These are phyloP conservation scores for Escovopsis sp. DNA, from an alignment of 2,329 filamentous ascomycete genomes.

Conservation along the genomic window DNA sequence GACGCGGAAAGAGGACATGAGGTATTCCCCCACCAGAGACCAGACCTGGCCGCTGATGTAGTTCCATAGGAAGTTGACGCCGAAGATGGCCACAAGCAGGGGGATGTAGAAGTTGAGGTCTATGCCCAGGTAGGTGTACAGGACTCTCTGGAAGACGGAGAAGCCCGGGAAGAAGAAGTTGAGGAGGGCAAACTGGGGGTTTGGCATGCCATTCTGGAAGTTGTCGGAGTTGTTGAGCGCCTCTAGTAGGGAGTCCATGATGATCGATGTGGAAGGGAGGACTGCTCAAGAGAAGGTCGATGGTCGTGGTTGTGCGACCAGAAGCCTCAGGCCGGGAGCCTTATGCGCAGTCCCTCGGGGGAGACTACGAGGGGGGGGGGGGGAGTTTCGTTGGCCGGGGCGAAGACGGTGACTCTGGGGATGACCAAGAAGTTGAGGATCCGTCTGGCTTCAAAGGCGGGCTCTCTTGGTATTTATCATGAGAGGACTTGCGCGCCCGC, in stretches of 20 bases:
- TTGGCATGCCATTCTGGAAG: constrained; percentile 4
- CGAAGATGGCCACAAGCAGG: constrained; percentile 34
- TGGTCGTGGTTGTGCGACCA: too few relatives aligned
- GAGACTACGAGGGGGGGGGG: too few relatives aligned
- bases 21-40: constrained; percentile 33
- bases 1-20: constrained; percentile 53
- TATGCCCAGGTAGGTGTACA: constrained; percentile 43
- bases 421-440: too few relatives aligned
- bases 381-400: too few relatives aligned
- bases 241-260: constrained; percentile 10
- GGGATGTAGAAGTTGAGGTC: constrained; percentile 51
- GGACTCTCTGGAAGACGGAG: constrained; percentile 36
- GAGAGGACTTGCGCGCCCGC: too few relatives aligned
- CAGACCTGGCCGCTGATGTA: constrained; percentile 37
- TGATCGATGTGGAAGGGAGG: background rate
- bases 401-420: too few relatives aligned
- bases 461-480: too few relatives aligned
- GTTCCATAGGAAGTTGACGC: constrained; percentile 34
- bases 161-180: constrained; percentile 55
- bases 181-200: constrained; percentile 33
- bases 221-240: constrained; percentile 11
- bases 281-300: background rate
- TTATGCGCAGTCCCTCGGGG: too few relatives aligned
- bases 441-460: too few relatives aligned
- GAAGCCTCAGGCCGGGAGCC: too few relatives aligned